Conservation (phyloP, 2,329 filamentous ascomycete genomes). For the Cytospora leucostoma region DNA sequence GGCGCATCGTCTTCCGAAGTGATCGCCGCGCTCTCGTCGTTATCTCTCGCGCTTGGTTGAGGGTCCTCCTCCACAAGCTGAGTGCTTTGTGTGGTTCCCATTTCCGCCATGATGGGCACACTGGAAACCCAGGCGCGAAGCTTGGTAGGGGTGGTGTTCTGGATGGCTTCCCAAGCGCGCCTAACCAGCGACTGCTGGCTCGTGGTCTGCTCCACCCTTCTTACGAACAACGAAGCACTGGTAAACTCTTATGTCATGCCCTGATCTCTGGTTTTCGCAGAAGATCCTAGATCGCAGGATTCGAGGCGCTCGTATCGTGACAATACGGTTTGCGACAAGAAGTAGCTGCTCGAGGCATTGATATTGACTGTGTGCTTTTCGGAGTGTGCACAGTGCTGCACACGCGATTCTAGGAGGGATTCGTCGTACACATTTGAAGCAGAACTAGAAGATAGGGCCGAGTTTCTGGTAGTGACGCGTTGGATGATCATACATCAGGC, state of each 20-base stretch:
- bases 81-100: conserved; percentile 45
- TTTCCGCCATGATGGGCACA: conserved; percentile 35
- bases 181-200: conserved; percentile 13
- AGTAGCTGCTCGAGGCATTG: conserved; percentile 17
- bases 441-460: neutral
- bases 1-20: conserved; percentile 40
- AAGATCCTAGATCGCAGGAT: neutral
- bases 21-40: conserved; percentile 47
- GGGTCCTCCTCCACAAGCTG: conserved; percentile 60
- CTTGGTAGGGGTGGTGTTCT: conserved; percentile 14
- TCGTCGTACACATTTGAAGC: neutral
- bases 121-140: conserved; percentile 8
- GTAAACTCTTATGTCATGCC: conserved; percentile 21
- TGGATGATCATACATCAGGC: neutral
- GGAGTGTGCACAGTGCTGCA: conserved; percentile 13
- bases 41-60: conserved; percentile 56
- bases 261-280: neutral
- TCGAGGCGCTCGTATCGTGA: neutral
- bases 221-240: conserved; percentile 21
- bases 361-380: conserved; percentile 8
- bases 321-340: conserved; percentile 18
- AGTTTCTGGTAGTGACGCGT: conserved; percentile 1
- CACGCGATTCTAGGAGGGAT: conserved; percentile 10
- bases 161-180: conserved; percentile 15
- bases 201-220: conserved; percentile 25